Conservation (phyloP, 2,329 filamentous ascomycete species). For the Epichloe gansuensis region DNA sequence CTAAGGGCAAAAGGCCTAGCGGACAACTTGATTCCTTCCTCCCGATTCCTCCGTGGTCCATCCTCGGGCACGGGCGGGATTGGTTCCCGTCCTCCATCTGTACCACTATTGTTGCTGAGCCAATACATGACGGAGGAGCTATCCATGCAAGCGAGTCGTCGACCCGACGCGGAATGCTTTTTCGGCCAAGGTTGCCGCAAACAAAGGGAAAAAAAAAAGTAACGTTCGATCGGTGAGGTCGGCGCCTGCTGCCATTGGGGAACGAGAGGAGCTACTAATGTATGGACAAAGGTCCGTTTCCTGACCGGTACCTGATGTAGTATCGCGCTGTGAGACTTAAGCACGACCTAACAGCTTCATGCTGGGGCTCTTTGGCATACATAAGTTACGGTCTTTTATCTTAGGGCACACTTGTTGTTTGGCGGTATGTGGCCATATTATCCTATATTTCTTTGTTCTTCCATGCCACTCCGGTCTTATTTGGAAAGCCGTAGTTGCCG, state of each 20-base stretch:
- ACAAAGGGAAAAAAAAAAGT: neutral
- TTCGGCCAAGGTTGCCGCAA: neutral
- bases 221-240: neutral
- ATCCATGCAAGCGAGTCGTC: conserved; percentile 1
- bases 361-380: neutral
- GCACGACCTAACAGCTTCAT: neutral
- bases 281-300: neutral
- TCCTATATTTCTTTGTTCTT: neutral
- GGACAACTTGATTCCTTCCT: neutral
- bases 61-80: neutral
- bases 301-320: conserved; percentile 1
- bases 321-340: neutral
- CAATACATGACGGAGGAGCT: neutral
- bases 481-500: neutral
- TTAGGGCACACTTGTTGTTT: neutral
- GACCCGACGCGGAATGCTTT: neutral
- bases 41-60: neutral
- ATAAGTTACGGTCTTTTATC: no score
- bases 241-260: neutral
- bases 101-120: neutral
- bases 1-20: neutral
- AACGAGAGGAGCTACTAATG: neutral
- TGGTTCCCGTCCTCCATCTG: neutral
- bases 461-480: neutral
- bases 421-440: neutral